A percentile compares a stretch with the other conserved stretches of the same genome.
These are phyloP conservation scores for Phalaenopsis hybrid DNA, from an alignment of 116 monocot genomes.

Conservation along the genomic window DNA sequence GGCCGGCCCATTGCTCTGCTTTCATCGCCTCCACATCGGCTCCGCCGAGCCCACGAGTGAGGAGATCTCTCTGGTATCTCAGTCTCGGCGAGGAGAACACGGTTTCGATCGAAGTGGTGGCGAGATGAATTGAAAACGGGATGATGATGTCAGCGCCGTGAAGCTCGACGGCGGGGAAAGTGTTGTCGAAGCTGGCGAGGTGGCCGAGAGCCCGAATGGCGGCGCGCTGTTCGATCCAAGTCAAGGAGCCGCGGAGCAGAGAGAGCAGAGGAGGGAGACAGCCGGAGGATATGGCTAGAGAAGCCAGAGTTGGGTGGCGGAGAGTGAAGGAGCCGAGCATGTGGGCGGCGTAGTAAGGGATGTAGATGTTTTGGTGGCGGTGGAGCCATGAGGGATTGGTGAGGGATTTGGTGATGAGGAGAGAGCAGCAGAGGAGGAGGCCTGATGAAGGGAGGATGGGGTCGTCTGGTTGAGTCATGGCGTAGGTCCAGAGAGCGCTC, in stretches of 20 bases:
- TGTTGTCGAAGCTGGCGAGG: conserved; percentile 44
- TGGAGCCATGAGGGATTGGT: conserved; percentile 34
- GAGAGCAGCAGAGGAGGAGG: conserved; percentile 41
- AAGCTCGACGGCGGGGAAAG: conserved; percentile 28
- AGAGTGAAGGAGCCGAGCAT: conserved; percentile 69
- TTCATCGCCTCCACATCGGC: conserved; percentile 42
- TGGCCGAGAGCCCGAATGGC: conserved; percentile 60
- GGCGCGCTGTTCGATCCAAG: conserved; percentile 71
- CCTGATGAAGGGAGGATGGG: conserved; percentile 36
- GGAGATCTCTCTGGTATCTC: conserved; percentile 41
- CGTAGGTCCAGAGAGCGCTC: conserved; percentile 51
- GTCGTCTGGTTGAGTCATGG: conserved; percentile 45
- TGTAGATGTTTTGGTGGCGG: conserved; percentile 48
- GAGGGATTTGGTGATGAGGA: conserved; percentile 36
- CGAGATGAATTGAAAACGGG: no score
- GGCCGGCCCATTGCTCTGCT: conserved; percentile 76
- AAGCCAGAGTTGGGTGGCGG: conserved; percentile 21
- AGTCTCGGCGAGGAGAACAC: neutral
- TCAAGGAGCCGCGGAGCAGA: conserved; percentile 38
- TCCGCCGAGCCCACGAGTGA: conserved; percentile 48
- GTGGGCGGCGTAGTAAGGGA: conserved; percentile 51
- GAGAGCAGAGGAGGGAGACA: conserved; percentile 34
- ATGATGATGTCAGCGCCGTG: conserved; percentile 8
- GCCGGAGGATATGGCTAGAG: conserved; percentile 33
- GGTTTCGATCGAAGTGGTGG: no score